Evolutionary conservation across 495 filamentous ascomycete genomes (phyloP), one percentile per base, ranked within the genome.

Genomic region (Tuber melanosporum): DNA sequence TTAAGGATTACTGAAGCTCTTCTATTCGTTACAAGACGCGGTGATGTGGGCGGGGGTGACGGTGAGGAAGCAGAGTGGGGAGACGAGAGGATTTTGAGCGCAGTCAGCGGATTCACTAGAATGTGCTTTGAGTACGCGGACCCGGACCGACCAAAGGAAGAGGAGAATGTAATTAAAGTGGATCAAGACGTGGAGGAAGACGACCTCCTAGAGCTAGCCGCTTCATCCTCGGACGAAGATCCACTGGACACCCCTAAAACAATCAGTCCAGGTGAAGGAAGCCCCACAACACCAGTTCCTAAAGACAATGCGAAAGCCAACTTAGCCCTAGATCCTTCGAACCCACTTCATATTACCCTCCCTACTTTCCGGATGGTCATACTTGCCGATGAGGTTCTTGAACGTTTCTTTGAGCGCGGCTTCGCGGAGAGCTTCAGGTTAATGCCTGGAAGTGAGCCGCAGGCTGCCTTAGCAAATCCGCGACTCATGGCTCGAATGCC

Each of bases 311-410:
- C 75, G 7, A 81, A 81, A 41, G 94, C 94, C 42, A 99, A 99
- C 82, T 88, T 91, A 22, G 95, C 95, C 41, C 90, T 99, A 8
- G 94, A 99, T 83, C 95, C 95, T 0, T 89, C 91, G 69, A 94
- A 95, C 75, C 95, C 95, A 0, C 88, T 99, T 0, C 91, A 97
- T 84, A 98, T 99, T 83, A 98, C 96, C 12, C 90, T 99, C 14
- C 96, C 96, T 0, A 99, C 95, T 36, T 99, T 99, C 88, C 92
- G 95, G 79, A 99, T 99, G 95, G 93, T 99, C 41, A 91, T 99
- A 70, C 89, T 99, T 36, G 95, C 95, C 75, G 95, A 99, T 84
- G 95, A 99, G 82, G 88, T 95, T 4, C 90, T 99, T 19, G 95
- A 99, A 82, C 91, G 93, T 80, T 99, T 99, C 85, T 99, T 99